Evolutionary conservation across 164 flowering plant genomes (phyloP).

Genomic region (Hamamelis virginiana): DNA sequence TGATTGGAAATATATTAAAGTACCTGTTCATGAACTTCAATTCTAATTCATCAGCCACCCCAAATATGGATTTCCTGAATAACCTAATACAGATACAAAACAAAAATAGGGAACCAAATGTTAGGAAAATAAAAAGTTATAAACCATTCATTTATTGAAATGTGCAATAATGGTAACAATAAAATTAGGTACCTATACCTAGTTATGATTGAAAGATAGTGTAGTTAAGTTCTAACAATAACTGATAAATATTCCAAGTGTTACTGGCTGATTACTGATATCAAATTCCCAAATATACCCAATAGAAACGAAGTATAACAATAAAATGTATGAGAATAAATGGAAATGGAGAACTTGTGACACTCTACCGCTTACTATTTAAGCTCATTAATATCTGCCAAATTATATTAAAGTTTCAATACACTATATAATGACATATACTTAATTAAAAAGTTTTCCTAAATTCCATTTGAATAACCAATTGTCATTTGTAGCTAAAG

Average conservation of each 20-base stretch:
- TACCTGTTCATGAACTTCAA: conserved; percentile 92
- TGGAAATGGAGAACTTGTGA: too few relatives aligned
- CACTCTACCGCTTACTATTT: too few relatives aligned
- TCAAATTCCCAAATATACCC: too few relatives aligned
- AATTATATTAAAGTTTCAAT: too few relatives aligned
- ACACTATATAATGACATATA: too few relatives aligned
- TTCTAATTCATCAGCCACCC: conserved; percentile 92
- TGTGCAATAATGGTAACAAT: background rate
- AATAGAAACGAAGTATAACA: too few relatives aligned
- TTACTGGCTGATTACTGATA: too few relatives aligned
- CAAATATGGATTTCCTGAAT: conserved; percentile 85
- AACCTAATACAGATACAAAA: conserved; percentile 40
- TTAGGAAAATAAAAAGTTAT: background rate
- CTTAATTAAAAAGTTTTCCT: too few relatives aligned
- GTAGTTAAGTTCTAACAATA: background rate
- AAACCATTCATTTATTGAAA: background rate
- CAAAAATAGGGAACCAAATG: background rate
- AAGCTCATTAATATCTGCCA: too few relatives aligned
- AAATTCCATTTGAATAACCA: too few relatives aligned
- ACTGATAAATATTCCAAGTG: background rate
- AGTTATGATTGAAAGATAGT: background rate
- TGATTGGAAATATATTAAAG: conserved; percentile 1
- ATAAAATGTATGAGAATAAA: too few relatives aligned
- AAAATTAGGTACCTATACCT: background rate
- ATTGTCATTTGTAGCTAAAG: too few relatives aligned